phyloP scores from a whole-genome alignment of 1,284 basidiomycete genomes.

The Baeospora myosura region DNA sequence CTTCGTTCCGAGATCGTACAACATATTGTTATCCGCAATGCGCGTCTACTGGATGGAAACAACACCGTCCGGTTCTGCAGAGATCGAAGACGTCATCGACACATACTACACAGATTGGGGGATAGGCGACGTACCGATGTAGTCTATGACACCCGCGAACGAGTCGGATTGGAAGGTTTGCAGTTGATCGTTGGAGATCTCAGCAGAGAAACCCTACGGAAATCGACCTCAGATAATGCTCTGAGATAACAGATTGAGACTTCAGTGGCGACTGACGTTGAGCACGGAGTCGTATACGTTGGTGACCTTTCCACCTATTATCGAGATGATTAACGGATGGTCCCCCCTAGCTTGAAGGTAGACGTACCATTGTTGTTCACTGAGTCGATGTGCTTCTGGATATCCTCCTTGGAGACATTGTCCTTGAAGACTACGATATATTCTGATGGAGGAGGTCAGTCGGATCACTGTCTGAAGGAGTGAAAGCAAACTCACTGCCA shows the following conservation, averaged over 20 bases:
- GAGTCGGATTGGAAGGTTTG: slow-evolving; percentile 29
- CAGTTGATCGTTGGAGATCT: slow-evolving; percentile 34
- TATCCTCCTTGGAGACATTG: slow-evolving; percentile 30
- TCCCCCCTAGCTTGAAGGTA: background rate
- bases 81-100: background rate
- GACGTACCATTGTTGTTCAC: slow-evolving; percentile 33
- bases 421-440: slow-evolving; percentile 59
- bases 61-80: slow-evolving; percentile 37
- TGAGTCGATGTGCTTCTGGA: slow-evolving; percentile 35
- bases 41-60: slow-evolving; percentile 45
- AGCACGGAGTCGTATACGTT: slow-evolving; percentile 31
- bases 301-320: slow-evolving; percentile 36
- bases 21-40: too few relatives aligned
- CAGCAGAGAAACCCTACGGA: slow-evolving; percentile 47
- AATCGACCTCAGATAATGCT: background rate
- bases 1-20: too few relatives aligned
- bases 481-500: slow-evolving; percentile 9
- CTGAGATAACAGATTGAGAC: background rate
- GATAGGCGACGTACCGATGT: slow-evolving; percentile 39
- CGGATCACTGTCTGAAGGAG: background rate
- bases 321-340: slow-evolving; percentile 1
- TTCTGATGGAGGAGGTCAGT: slow-evolving; percentile 24
- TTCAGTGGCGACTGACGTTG: slow-evolving; percentile 18
- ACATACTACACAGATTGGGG: slow-evolving; percentile 1
- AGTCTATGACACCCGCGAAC: slow-evolving; percentile 35